phyloP scores from a whole-genome alignment of 2,329 filamentous ascomycete species.

The Plectosphaerella plurivora region DNA sequence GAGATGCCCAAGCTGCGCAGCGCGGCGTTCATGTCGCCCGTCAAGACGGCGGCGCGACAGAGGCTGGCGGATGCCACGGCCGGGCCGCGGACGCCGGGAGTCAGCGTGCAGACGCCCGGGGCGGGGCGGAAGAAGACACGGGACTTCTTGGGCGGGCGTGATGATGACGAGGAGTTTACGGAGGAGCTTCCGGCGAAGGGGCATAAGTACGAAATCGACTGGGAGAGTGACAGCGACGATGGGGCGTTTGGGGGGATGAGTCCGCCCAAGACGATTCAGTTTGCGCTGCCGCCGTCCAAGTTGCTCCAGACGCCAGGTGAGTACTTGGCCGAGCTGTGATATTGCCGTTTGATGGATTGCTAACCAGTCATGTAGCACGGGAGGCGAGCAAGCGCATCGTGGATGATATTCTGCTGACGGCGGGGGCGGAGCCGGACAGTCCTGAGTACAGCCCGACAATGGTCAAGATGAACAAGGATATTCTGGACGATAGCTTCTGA shows the following conservation, averaged over 20 bases:
- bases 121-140: slow-evolving; percentile 44
- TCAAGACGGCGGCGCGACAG: slow-evolving; percentile 41
- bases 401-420: slow-evolving; percentile 72
- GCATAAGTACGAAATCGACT: slow-evolving; percentile 55
- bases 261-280: slow-evolving; percentile 90
- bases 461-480: slow-evolving; percentile 60
- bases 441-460: slow-evolving; percentile 60
- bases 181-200: slow-evolving; percentile 17
- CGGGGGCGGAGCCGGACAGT: slow-evolving; percentile 57
- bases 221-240: slow-evolving; percentile 69
- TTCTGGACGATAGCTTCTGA: slow-evolving; percentile 59
- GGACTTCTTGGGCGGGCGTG: slow-evolving; percentile 38
- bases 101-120: slow-evolving; percentile 78
- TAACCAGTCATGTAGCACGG: slow-evolving; percentile 45
- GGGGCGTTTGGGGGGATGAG: slow-evolving; percentile 68
- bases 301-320: slow-evolving; percentile 75
- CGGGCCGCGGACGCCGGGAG: slow-evolving; percentile 68
- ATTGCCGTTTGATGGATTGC: background rate
- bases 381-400: slow-evolving; percentile 80
- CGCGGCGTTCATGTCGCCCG: slow-evolving; percentile 78
- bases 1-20: slow-evolving; percentile 78
- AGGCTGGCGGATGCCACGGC: slow-evolving; percentile 35
- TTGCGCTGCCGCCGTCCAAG: slow-evolving; percentile 72
- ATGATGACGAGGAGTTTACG: slow-evolving; percentile 16
- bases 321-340: slow-evolving; percentile 14